Percentiles rank a stretch among this genome's conserved stretches.
phyloP scores from a whole-genome alignment of 2,329 filamentous ascomycete genomes.

The Daldinia sp. region DNA sequence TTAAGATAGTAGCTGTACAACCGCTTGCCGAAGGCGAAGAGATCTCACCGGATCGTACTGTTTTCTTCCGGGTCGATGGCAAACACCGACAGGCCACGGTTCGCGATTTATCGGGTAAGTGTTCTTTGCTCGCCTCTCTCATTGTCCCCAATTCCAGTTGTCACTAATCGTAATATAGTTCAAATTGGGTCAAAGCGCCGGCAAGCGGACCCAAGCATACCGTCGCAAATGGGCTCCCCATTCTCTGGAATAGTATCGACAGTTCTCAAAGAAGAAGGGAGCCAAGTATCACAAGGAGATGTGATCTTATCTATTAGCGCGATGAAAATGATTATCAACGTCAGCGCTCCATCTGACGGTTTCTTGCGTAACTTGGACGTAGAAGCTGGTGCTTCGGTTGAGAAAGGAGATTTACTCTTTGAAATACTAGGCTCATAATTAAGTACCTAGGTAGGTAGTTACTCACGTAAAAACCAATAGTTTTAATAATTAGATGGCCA shows the following conservation, averaged over 20 bases:
- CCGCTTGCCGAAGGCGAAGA: background rate
- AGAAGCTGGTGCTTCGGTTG: background rate
- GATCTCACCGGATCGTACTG: background rate
- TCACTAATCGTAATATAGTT: background rate
- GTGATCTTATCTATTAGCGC: background rate
- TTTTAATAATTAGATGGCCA: background rate
- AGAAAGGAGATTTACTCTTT: background rate
- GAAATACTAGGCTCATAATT: background rate
- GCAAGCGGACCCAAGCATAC: background rate
- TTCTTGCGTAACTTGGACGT: background rate
- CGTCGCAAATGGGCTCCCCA: background rate
- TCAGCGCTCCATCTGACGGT: background rate
- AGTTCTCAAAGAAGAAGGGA: background rate
- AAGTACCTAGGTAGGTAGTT: background rate
- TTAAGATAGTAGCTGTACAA: background rate
- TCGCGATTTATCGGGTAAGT: background rate
- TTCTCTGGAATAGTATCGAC: background rate
- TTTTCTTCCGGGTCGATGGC: background rate
- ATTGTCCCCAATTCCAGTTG: background rate
- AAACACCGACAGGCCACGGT: background rate
- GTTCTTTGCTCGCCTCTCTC: background rate
- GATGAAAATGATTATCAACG: background rate
- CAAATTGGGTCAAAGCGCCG: background rate
- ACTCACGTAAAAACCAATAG: background rate
- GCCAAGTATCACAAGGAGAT: background rate